Conservation (phyloP, 345 rosid species). For the Bruguiera gymnorhiza region DNA sequence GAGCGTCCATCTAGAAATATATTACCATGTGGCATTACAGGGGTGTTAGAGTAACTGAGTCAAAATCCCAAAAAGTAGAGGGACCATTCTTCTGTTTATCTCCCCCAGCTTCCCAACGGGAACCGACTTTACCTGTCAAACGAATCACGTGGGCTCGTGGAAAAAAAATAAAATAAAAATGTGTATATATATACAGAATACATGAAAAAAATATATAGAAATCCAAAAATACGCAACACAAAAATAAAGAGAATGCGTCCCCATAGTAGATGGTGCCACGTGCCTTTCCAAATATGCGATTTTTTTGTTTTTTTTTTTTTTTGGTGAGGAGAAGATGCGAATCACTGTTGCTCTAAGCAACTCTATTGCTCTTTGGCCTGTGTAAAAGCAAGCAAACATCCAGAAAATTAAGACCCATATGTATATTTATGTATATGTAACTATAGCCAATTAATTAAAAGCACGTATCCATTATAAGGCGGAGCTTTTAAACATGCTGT, state of each 20-base stretch:
- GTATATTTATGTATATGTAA: too few relatives aligned
- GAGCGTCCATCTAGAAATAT: neutral
- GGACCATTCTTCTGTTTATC: conserved; percentile 41
- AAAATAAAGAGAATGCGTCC: neutral
- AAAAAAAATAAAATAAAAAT: conserved; percentile 6
- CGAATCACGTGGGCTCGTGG: conserved; percentile 30
- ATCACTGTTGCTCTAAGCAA: neutral
- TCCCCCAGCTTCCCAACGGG: conserved; percentile 28
- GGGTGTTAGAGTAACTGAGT: conserved; percentile 27
- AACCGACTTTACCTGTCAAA: conserved; percentile 77
- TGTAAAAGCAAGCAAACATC: neutral
- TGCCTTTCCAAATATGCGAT: neutral
- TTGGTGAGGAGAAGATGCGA: neutral
- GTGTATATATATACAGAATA: too few relatives aligned
- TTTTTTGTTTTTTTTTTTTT: too few relatives aligned
- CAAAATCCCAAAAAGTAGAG: conserved; percentile 35
- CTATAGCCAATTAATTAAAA: too few relatives aligned
- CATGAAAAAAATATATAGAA: neutral
- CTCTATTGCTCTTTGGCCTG: neutral
- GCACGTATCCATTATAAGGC: neutral
- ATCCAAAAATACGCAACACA: neutral
- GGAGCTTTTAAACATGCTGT: conserved; percentile 3
- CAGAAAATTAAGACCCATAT: too few relatives aligned
- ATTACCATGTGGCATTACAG: conserved; percentile 8
- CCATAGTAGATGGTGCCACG: conserved; percentile 16